Base-by-base conservation (phyloP, 2,329 filamentous ascomycete species). In the Pyricularia sp. region DNA sequence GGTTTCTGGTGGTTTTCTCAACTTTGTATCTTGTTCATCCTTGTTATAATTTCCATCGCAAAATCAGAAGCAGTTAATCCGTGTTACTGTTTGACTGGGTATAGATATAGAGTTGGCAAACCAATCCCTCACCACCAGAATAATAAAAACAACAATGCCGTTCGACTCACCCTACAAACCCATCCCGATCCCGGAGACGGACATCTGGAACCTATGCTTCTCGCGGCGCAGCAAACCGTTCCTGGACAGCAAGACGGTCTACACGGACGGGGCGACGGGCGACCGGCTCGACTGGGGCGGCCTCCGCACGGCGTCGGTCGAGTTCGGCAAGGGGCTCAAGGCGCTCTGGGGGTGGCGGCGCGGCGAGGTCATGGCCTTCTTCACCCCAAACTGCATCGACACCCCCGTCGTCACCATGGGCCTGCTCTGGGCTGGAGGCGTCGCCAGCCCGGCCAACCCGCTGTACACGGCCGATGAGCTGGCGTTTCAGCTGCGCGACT, bases 361-460 rank as follows among this genome's bases (percentile, higher is more conserved):
- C 72, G 89, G 90, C 71, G 90, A 97, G 73, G 90, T 94, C 1
- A 81, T 97, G 26, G 89, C 84, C 12, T 80, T 96, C 64, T 96
- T 88, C 79, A 88, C 90, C 3, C 90, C 92, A 31, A 97, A 97
- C 74, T 87, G 83, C 74, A 88, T 97, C 72, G 93, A 97, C 74
- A 91, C 88, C 0, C 88, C 91, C 0, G 79, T 88, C 3, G 76
- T 92, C 61, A 90, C 85, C 74, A 91, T 90, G 80, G 93, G 92
- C 31, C 82, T 85, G 10, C 85, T 89, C 68, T 97, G 91, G 89
- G 89, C 91, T 0, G 93, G 92, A 60, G 92, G 90, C 33, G 79
- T 91, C 63, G 78, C 91, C 12, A 91, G 88, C n/a, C 91, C 93
- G 0, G 92, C 91, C 2, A 97, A 97, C 72, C 92, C 93, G 24